These are phyloP conservation scores for Dendrothele bispora DNA, from an alignment of 768 basidiomycete genomes.

Conservation along the genomic window DNA sequence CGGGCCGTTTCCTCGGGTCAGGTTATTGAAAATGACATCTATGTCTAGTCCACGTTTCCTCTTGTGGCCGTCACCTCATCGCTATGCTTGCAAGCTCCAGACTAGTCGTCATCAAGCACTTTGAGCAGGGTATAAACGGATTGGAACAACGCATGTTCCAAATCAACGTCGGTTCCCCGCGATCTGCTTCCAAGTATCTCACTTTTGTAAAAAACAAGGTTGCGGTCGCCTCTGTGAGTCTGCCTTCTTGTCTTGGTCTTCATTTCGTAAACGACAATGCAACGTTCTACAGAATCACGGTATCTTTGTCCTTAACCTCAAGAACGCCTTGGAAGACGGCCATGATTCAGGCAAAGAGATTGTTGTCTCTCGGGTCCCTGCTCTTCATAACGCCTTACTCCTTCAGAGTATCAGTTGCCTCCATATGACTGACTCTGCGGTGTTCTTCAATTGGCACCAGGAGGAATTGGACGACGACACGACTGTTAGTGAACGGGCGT, in stretches of 20 bases:
- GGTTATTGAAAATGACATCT: neutral
- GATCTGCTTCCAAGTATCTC: constrained; percentile 44
- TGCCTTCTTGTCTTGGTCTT: neutral
- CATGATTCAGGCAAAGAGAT: too few species aligned
- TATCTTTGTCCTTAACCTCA: constrained; percentile 22
- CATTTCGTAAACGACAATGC: constrained; percentile 8
- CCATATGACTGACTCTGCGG: too few species aligned
- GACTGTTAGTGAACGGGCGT: too few species aligned
- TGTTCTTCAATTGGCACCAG: too few species aligned
- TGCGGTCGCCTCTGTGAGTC: constrained; percentile 49
- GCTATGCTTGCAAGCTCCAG: constrained; percentile 36
- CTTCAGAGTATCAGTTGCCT: too few species aligned
- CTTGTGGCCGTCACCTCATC: constrained; percentile 48
- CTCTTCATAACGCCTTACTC: too few species aligned
- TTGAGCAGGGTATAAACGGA: constrained; percentile 31
- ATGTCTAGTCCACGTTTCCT: constrained; percentile 43
- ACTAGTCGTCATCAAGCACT: constrained; percentile 42
- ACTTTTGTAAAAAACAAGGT: constrained; percentile 47
- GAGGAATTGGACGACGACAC: too few species aligned
- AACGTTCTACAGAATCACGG: constrained; percentile 20
- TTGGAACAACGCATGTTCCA: constrained; percentile 36
- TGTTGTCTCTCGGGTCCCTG: too few species aligned
- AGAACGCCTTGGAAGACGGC: constrained; percentile 10
- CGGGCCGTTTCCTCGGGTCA: neutral
- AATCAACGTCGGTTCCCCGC: constrained; percentile 39